Conservation (phyloP, 352 stramenopile genomes). For the Phytophthora citrophthora region DNA sequence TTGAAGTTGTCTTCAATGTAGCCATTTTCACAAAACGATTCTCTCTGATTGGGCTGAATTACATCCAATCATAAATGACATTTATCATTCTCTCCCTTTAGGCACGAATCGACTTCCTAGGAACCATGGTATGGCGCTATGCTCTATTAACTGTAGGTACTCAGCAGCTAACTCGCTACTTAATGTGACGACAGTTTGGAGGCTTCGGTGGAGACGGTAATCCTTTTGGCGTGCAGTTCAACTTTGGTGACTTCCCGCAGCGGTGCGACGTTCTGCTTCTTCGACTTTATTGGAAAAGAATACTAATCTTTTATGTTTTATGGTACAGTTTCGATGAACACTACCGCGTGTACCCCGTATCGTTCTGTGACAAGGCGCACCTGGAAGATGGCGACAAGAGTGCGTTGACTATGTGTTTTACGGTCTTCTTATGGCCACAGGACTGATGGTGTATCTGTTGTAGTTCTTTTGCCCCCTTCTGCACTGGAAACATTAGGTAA, state of each 20-base stretch:
- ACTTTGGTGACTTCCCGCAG: conserved; percentile 75
- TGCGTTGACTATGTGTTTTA: conserved; percentile 35
- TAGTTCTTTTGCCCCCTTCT: conserved; percentile 96
- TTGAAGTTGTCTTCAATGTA: conserved; percentile 7
- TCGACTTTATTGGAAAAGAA: too few species aligned
- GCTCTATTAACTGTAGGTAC: too few species aligned
- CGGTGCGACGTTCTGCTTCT: conserved; percentile 37
- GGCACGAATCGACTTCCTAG: too few species aligned
- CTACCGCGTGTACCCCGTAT: conserved; percentile 88
- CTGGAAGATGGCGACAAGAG: conserved; percentile 91
- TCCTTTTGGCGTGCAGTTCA: conserved; percentile 85
- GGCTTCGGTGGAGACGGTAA: conserved; percentile 78
- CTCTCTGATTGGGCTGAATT: conserved; percentile 3
- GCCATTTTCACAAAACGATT: conserved; percentile 7
- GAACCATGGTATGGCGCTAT: too few species aligned
- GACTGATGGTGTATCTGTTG: conserved; percentile 10
- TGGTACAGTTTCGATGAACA: conserved; percentile 81
- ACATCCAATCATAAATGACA: conserved; percentile 16
- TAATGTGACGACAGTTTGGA: conserved; percentile 54
- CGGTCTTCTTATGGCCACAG: background rate
- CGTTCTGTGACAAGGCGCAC: conserved; percentile 88
- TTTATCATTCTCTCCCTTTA: conserved; percentile 1
- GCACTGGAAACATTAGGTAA: conserved; percentile 96
- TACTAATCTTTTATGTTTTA: too few species aligned
- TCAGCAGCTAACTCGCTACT: conserved; percentile 1